These are phyloP conservation scores for Capsicum pubescens DNA, from an alignment of 257 asterid species.

Conservation along the genomic window DNA sequence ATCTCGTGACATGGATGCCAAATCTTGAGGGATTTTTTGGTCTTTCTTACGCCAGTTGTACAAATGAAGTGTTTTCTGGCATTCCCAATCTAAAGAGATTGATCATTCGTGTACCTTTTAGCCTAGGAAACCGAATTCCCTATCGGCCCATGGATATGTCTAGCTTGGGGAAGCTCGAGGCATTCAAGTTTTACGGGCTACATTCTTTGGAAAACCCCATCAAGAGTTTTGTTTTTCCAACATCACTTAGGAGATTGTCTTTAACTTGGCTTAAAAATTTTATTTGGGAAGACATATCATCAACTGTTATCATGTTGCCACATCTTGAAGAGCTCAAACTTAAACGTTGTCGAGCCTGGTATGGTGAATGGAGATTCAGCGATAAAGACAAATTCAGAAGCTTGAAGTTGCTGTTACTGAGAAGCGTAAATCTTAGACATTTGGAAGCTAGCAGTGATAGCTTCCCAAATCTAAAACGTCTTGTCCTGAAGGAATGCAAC, in stretches of 20 bases:
- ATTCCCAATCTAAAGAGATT: background rate
- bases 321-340: background rate
- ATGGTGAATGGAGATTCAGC: background rate
- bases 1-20: background rate
- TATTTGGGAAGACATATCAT: background rate
- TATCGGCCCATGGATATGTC: background rate
- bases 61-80: background rate
- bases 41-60: background rate
- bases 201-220: background rate
- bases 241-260: background rate
- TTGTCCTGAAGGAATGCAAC: background rate
- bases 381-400: background rate
- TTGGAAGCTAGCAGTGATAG: background rate
- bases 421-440: accelerated
- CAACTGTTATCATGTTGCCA: background rate
- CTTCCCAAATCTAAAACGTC: slow-evolving; percentile 8
- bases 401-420: background rate
- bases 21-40: background rate
- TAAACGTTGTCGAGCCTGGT: background rate
- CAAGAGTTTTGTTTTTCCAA: background rate
- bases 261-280: accelerated
- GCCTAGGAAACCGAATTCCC: background rate
- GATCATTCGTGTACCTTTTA: background rate
- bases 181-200: background rate
- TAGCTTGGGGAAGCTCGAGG: background rate